Conservation (phyloP, 148 eudicot genomes). For the Rhododendron ovatum region DNA sequence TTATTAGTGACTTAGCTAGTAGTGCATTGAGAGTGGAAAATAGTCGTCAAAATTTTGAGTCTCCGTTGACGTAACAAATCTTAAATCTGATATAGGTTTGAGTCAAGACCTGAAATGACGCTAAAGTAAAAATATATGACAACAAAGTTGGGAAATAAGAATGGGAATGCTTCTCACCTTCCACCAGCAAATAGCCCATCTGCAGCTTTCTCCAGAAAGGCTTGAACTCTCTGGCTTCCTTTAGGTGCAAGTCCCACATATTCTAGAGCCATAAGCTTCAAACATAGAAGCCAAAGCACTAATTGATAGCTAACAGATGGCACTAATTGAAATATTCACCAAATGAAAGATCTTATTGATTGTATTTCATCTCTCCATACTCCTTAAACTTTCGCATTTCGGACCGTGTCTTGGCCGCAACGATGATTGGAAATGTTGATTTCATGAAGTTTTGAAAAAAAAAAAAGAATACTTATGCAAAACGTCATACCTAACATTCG, state of each 20-base stretch:
- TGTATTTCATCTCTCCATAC: background rate
- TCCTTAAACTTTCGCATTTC: background rate
- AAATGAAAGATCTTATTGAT: background rate
- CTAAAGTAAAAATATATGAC: background rate
- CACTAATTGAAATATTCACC: background rate
- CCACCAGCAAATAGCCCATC: slow-evolving; percentile 89
- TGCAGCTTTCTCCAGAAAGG: slow-evolving; percentile 85
- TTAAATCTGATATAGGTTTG: background rate
- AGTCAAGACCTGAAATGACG: no score
- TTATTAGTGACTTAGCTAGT: no score
- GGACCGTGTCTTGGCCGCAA: background rate
- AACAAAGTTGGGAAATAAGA: background rate
- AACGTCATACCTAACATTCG: background rate
- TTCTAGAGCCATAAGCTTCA: slow-evolving; percentile 71
- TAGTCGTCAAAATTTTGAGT: background rate
- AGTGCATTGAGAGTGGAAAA: no score
- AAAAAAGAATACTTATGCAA: background rate
- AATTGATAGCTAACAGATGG: background rate
- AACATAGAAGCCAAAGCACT: slow-evolving; percentile 2
- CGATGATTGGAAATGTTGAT: background rate
- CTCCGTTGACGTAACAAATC: background rate
- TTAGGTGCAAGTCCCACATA: slow-evolving; percentile 73
- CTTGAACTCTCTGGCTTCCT: slow-evolving; percentile 90
- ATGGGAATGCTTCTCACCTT: slow-evolving; percentile 38
- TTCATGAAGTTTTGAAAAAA: background rate